A percentile compares a stretch with the other conserved stretches of the same genome.
Evolutionary conservation across 163 green algal species (phyloP).

Genomic region (Botryococcus braunii): DNA sequence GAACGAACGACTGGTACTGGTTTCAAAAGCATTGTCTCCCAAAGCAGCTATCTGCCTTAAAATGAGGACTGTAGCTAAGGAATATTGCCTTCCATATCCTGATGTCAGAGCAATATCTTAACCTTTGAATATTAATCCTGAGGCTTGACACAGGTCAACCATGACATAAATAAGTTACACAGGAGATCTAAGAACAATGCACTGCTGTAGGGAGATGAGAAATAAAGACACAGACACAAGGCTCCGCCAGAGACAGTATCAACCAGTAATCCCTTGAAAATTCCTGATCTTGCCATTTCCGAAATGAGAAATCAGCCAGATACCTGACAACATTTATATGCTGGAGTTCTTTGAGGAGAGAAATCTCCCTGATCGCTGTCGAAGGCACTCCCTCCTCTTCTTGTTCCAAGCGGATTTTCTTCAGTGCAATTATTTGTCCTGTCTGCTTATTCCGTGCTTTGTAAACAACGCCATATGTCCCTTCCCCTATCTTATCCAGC

Average conservation of each 20-base stretch:
- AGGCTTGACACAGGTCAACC: too few relatives aligned
- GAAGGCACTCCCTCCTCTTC: slow-evolving; percentile 78
- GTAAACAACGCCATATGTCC: slow-evolving; percentile 75
- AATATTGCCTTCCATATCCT: too few relatives aligned
- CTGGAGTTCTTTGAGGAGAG: slow-evolving; percentile 71
- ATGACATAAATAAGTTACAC: too few relatives aligned
- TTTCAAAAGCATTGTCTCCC: too few relatives aligned
- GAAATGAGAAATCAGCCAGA: too few relatives aligned
- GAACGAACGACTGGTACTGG: too few relatives aligned
- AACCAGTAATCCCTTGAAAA: too few relatives aligned
- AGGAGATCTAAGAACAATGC: background rate
- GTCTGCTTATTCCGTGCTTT: slow-evolving; percentile 14
- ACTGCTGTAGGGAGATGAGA: background rate
- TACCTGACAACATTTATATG: slow-evolving; percentile 72
- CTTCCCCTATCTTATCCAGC: slow-evolving; percentile 63
- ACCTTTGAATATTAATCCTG: too few relatives aligned
- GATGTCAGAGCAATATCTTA: too few relatives aligned
- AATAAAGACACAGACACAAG: background rate
- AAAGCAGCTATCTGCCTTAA: too few relatives aligned
- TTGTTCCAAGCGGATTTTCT: slow-evolving; percentile 80
- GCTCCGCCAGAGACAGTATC: background rate
- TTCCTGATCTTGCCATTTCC: too few relatives aligned
- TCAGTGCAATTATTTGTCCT: slow-evolving; percentile 47
- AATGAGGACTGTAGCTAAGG: too few relatives aligned
- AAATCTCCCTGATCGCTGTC: slow-evolving; percentile 77